These are phyloP conservation scores for Hymenoscyphus fraxineus DNA, from an alignment of 2,329 filamentous ascomycete species.

Conservation along the genomic window DNA sequence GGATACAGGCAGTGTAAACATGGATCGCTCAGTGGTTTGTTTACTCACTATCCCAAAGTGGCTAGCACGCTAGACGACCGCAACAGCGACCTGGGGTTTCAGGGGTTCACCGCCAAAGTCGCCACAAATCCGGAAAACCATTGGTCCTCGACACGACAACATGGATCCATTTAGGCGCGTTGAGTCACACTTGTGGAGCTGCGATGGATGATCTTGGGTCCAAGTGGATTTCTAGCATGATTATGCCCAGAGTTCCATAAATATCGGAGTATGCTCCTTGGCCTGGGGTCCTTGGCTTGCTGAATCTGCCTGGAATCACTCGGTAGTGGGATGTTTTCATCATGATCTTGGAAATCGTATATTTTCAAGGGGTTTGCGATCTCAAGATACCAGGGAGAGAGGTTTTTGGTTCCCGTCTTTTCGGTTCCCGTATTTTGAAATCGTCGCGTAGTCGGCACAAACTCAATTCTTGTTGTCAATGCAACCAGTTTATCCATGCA, in stretches of 20 bases:
- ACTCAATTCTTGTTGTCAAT: no score
- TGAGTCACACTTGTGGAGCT: conserved; percentile 12
- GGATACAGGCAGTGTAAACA: conserved; percentile 9
- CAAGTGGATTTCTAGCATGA: neutral
- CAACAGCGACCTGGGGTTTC: conserved; percentile 12
- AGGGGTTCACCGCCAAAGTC: conserved; percentile 7
- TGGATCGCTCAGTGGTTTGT: conserved; percentile 34
- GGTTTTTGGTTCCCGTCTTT: no score
- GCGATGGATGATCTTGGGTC: neutral
- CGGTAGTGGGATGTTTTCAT: neutral
- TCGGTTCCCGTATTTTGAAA: no score
- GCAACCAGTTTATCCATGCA: no score
- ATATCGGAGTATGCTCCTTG: neutral
- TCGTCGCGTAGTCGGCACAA: no score
- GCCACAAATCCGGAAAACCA: conserved; percentile 8
- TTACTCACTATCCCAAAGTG: conserved; percentile 42
- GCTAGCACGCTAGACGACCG: conserved; percentile 31
- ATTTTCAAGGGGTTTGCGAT: no score
- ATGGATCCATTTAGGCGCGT: conserved; percentile 9
- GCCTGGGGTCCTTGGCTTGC: neutral
- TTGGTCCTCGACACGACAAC: conserved; percentile 17
- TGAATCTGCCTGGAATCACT: neutral
- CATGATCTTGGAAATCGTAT: neutral
- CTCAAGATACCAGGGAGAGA: no score
- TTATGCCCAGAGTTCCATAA: neutral